These are phyloP conservation scores for Russula compacta DNA, from an alignment of 768 basidiomycete species.

Conservation along the genomic window DNA sequence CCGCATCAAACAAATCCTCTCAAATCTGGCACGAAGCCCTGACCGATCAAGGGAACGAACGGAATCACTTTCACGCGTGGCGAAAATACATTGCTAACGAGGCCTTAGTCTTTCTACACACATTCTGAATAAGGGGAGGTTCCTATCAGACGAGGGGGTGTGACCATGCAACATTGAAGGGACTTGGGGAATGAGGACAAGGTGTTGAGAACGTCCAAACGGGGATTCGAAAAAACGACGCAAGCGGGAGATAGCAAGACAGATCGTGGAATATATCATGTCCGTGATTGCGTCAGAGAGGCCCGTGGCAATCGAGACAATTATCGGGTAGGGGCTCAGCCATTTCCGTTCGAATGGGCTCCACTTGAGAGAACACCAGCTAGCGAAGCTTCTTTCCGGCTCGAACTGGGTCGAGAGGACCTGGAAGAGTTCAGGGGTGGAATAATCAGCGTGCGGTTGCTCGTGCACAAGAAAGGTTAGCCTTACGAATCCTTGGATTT, in stretches of 20 bases:
- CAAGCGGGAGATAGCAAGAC: conserved; percentile 10
- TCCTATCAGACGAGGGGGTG: conserved; percentile 6
- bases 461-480: conserved; percentile 2
- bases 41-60: neutral
- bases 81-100: conserved; percentile 12
- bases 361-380: neutral
- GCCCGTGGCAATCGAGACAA: conserved; percentile 6
- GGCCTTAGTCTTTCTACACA: conserved; percentile 14
- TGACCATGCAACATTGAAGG: conserved; percentile 3
- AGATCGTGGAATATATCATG: conserved; percentile 11
- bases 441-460: conserved; percentile 10
- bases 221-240: neutral
- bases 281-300: conserved; percentile 1
- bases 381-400: conserved; percentile 22
- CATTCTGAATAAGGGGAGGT: conserved; percentile 8
- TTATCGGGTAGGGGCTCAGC: conserved; percentile 7
- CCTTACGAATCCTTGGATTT: conserved; percentile 26
- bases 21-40: neutral
- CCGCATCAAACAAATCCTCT: neutral
- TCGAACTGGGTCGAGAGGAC: conserved; percentile 27
- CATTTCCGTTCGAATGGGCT: conserved; percentile 4
- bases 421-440: conserved; percentile 9
- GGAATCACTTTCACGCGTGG: conserved; percentile 6
- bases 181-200: conserved; percentile 9
- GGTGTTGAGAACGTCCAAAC: neutral